phyloP scores from a whole-genome alignment of 495 filamentous ascomycete genomes.

The Evansstolkia leycettana region DNA sequence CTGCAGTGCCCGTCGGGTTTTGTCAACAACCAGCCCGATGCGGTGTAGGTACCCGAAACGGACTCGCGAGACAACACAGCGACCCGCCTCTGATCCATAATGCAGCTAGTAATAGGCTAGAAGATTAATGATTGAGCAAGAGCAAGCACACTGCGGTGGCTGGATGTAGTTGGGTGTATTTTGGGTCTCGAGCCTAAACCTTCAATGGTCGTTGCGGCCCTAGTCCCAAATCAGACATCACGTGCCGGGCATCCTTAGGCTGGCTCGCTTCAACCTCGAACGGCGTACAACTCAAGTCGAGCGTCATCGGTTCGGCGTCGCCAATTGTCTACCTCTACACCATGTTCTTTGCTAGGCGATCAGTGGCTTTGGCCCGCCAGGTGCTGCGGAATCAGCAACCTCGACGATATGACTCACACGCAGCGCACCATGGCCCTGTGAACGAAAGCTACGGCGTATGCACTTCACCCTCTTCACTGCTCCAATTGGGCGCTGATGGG shows the following conservation, averaged over 20 bases:
- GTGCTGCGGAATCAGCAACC: slow-evolving; percentile 32
- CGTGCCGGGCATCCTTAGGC: slow-evolving; percentile 3
- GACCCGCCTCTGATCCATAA: slow-evolving; percentile 8
- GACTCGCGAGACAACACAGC: slow-evolving; percentile 14
- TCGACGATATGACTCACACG: slow-evolving; percentile 32
- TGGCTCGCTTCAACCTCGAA: slow-evolving; percentile 10
- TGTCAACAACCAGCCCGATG: slow-evolving; percentile 7
- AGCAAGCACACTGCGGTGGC: too few relatives aligned
- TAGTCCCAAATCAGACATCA: slow-evolving; percentile 13
- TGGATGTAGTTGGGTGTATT: too few relatives aligned
- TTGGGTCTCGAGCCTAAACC: too few relatives aligned
- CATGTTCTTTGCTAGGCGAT: slow-evolving; percentile 35
- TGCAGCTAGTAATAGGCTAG: background rate
- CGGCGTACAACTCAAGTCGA: background rate
- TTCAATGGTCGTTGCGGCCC: slow-evolving; percentile 1
- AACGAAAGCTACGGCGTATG: slow-evolving; percentile 56
- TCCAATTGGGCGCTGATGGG: background rate
- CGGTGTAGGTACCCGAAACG: slow-evolving; percentile 10
- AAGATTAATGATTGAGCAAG: background rate
- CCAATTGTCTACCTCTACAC: slow-evolving; percentile 22
- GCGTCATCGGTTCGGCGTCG: slow-evolving; percentile 17
- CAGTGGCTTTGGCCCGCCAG: slow-evolving; percentile 27
- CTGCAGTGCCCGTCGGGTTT: background rate
- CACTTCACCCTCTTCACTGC: slow-evolving; percentile 14
- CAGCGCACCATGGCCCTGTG: slow-evolving; percentile 36